Base-by-base conservation (phyloP, 1,284 basidiomycete genomes). In the Mycena citricolor region DNA sequence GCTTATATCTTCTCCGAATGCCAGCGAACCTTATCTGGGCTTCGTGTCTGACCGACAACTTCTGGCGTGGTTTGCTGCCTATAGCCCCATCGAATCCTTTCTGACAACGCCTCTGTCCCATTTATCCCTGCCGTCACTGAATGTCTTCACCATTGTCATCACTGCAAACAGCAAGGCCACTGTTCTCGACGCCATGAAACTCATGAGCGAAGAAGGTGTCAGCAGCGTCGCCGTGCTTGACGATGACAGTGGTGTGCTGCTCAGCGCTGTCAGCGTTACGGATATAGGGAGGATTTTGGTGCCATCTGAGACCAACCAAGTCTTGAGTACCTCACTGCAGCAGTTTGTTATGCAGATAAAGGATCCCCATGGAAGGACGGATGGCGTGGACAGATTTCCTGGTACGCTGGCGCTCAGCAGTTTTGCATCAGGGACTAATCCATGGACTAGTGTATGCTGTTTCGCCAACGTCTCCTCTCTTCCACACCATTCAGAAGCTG, bases 131-230 rank as follows among this genome's bases (percentile, higher is more conserved):
- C 82, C 85, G 14, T 85, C 82, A 4, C 61, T 88, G 5, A 73
- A 79, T 53, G 67, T 86, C 21, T 77, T 79, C 53, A 57, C 71
- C 4, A 72, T 77, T 2, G 81, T 89, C 13, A 67, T 88, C 8
- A 73, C 81, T 4, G 65, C 77, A 8, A 70, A 71, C 6, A 76
- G 82, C 30, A 71, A 67, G 14, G 74, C 76, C 4, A 70, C 72
- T 16, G 80, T 88, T 14, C 66, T 88, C 24, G 81, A 87, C 60
- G 85, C 85, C 4, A 89, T 89, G 86, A 76, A 69, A 46, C 67
- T 84, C 22, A 88, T 89, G 86, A 86, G 83, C 56, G 83, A 86
- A 51, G 75, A 83, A 58, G 86, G 86, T 16, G 85, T 89, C 26
- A 86, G 86, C 59, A 86, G 82, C 54, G 68, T 88, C 35, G 86